A percentile compares a stretch with the other conserved stretches of the same genome.
Evolutionary conservation across 441 rosid species (phyloP).

Genomic region (Gossypium schwendimanii): DNA sequence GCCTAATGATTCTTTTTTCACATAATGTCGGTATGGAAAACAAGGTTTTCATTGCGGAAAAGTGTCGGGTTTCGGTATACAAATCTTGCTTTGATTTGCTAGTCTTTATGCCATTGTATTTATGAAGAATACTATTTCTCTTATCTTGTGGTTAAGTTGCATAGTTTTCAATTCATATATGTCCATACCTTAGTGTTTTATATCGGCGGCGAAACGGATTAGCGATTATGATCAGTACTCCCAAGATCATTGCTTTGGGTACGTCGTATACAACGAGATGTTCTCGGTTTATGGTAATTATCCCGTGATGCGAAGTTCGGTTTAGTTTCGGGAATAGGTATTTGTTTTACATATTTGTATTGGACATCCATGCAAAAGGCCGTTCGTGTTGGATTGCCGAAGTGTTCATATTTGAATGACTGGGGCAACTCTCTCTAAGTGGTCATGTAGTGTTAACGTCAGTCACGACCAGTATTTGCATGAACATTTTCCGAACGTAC

Average conservation of each 20-base stretch:
- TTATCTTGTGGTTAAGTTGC: not conserved
- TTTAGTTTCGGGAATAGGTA: not conserved
- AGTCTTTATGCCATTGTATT: not conserved
- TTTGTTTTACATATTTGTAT: not conserved
- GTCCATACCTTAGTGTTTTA: no score
- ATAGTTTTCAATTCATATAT: no score
- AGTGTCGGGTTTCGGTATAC: conserved; percentile 4
- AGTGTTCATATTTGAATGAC: no score
- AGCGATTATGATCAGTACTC: no score
- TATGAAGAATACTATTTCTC: conserved; percentile 7
- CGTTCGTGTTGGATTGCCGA: no score
- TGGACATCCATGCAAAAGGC: no score
- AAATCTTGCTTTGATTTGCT: conserved; percentile 2
- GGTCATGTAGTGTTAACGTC: no score
- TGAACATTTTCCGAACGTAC: no score
- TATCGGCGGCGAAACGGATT: no score
- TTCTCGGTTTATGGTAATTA: not conserved
- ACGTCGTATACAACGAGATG: not conserved
- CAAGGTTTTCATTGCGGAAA: not conserved
- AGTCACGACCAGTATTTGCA: no score
- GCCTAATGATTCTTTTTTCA: not conserved
- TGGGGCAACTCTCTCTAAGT: no score
- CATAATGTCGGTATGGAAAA: not conserved
- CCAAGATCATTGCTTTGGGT: no score
- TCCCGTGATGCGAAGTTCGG: not conserved